A percentile compares a stretch with the other conserved stretches of the same genome.
Evolutionary conservation across 106 monocot genomes (phyloP).

Genomic region (Dendrobium catenatum): DNA sequence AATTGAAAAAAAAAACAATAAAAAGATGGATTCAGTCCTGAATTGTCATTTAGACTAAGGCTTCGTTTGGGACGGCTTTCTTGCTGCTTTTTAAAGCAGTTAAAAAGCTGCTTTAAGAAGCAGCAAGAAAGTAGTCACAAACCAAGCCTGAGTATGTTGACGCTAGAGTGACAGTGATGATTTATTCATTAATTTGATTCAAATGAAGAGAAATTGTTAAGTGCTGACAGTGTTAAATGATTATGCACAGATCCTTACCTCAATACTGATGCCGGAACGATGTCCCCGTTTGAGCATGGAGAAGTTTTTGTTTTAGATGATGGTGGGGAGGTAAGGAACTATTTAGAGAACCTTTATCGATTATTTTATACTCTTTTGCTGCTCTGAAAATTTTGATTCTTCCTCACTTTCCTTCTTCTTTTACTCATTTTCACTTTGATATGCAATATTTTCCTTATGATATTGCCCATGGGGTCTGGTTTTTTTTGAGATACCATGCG

Average conservation of each 20-base stretch:
- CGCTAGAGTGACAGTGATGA: neutral
- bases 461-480: neutral
- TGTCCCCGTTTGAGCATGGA: slow-evolving; percentile 74
- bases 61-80: no score
- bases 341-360: neutral
- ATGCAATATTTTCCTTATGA: neutral
- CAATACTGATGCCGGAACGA: slow-evolving; percentile 70
- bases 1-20: neutral
- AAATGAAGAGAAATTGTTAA: neutral
- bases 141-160: no score
- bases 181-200: neutral
- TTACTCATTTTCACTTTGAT: neutral
- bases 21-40: no score
- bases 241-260: slow-evolving; percentile 57
- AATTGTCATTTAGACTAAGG: no score
- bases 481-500: neutral
- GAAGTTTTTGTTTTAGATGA: slow-evolving; percentile 76
- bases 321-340: slow-evolving; percentile 54
- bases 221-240: neutral
- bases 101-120: no score
- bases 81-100: no score
- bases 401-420: neutral
- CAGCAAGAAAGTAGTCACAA: no score
- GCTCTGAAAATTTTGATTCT: neutral
- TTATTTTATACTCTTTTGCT: neutral